phyloP scores from a whole-genome alignment of 306 rosid species.

The Canavalia gladiata region DNA sequence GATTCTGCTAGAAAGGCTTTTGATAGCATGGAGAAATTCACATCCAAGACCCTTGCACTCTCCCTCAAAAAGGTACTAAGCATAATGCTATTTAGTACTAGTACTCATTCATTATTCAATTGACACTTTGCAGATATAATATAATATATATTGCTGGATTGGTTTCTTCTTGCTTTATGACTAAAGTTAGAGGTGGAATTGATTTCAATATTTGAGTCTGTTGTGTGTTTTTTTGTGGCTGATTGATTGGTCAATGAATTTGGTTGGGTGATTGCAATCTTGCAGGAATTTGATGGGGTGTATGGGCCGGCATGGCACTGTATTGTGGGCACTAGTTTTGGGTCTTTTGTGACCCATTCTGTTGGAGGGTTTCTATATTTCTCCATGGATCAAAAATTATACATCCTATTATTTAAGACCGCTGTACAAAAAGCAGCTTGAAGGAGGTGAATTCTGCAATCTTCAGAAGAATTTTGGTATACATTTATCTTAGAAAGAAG shows the following conservation, averaged over 20 bases:
- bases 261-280: slow-evolving; percentile 52
- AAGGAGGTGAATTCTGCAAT: slow-evolving; percentile 42
- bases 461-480: slow-evolving; percentile 43
- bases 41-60: slow-evolving; percentile 88
- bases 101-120: not conserved
- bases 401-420: slow-evolving; percentile 91
- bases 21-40: slow-evolving; percentile 93
- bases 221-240: too few species aligned
- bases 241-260: slow-evolving; percentile 53
- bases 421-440: slow-evolving; percentile 89
- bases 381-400: slow-evolving; percentile 90
- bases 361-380: slow-evolving; percentile 93
- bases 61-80: slow-evolving; percentile 78
- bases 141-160: not conserved
- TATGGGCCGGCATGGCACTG: slow-evolving; percentile 99
- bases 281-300: slow-evolving; percentile 95
- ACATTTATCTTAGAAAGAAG: slow-evolving; percentile 33
- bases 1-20: slow-evolving; percentile 81
- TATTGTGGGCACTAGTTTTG: slow-evolving; percentile 95
- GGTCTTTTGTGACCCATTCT: slow-evolving; percentile 96
- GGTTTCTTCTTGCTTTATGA: not conserved
- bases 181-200: not conserved
- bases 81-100: not conserved
- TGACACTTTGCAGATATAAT: not conserved
- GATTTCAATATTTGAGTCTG: slow-evolving; percentile 33